Conservation (phyloP, 345 rosid species). For the Luvunga scandens region DNA sequence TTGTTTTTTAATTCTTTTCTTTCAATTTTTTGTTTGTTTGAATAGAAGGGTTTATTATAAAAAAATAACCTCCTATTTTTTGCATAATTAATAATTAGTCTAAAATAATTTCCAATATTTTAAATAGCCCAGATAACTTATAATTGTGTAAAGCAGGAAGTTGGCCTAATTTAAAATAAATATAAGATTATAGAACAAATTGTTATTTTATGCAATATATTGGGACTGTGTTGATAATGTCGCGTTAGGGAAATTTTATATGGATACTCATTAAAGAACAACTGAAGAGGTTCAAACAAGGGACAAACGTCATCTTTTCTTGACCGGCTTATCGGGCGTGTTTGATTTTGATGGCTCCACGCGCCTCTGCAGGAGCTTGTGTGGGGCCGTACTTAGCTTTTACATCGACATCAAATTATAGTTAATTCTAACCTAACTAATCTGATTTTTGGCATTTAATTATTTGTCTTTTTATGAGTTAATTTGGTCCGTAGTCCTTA, state of each 20-base stretch:
- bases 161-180: not conserved
- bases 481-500: not conserved
- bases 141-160: no score
- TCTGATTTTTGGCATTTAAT: slow-evolving; percentile 1
- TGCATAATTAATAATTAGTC: no score
- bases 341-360: slow-evolving; percentile 18
- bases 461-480: not conserved
- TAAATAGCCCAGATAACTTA: no score
- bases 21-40: not conserved
- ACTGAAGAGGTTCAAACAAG: not conserved
- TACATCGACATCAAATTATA: not conserved
- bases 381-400: slow-evolving; percentile 4
- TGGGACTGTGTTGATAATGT: no score
- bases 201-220: no score
- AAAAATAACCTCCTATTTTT: rapidly evolving
- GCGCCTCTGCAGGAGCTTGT: slow-evolving; percentile 9
- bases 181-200: no score
- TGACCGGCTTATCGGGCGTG: not conserved
- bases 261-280: no score
- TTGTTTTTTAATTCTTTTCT: not conserved
- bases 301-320: slow-evolving; percentile 21
- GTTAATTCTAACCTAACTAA: not conserved
- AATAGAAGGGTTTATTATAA: not conserved
- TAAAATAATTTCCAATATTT: no score
- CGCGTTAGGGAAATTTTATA: not conserved